A percentile compares a stretch with the other conserved stretches of the same genome.
Conservation (phyloP, 1,139 yeast genomes). For the Debaryomyces sp. region DNA sequence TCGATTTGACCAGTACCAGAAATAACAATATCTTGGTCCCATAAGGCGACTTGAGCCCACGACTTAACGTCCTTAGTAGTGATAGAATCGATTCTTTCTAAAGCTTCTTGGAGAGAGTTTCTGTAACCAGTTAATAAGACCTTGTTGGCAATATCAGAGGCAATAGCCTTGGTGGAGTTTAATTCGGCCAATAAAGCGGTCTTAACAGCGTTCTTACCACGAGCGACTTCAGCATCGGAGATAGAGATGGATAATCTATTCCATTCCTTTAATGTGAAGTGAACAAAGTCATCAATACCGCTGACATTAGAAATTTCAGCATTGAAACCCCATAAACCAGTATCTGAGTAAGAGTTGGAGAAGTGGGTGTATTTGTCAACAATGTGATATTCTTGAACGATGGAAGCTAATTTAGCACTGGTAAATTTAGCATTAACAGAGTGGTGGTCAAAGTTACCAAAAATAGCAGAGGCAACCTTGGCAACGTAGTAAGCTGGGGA, state of each 20-base stretch:
- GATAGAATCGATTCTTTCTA: slow-evolving; percentile 64
- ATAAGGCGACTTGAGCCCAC: slow-evolving; percentile 75
- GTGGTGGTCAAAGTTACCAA: slow-evolving; percentile 59
- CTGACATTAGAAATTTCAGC: slow-evolving; percentile 62
- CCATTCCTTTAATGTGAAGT: slow-evolving; percentile 83
- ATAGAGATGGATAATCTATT: slow-evolving; percentile 77
- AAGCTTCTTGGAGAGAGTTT: slow-evolving; percentile 60
- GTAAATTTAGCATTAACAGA: slow-evolving; percentile 65
- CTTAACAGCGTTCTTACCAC: slow-evolving; percentile 75
- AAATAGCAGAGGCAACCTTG: slow-evolving; percentile 71
- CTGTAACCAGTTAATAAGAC: slow-evolving; percentile 64
- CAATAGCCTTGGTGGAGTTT: slow-evolving; percentile 51
- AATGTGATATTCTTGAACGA: slow-evolving; percentile 71
- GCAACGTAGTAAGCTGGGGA: slow-evolving; percentile 72
- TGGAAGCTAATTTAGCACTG: slow-evolving; percentile 83
- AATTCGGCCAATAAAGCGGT: slow-evolving; percentile 55
- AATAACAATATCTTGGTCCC: slow-evolving; percentile 84
- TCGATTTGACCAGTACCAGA: slow-evolving; percentile 86
- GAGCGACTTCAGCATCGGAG: slow-evolving; percentile 74
- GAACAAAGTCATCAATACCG: slow-evolving; percentile 72
- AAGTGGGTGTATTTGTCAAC: slow-evolving; percentile 74
- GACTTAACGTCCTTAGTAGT: slow-evolving; percentile 60
- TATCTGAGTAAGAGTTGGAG: slow-evolving; percentile 70
- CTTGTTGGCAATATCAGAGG: slow-evolving; percentile 61
- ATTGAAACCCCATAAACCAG: slow-evolving; percentile 83